phyloP scores from a whole-genome alignment of 805 yeast genomes.

The Starmera pachycereana region DNA sequence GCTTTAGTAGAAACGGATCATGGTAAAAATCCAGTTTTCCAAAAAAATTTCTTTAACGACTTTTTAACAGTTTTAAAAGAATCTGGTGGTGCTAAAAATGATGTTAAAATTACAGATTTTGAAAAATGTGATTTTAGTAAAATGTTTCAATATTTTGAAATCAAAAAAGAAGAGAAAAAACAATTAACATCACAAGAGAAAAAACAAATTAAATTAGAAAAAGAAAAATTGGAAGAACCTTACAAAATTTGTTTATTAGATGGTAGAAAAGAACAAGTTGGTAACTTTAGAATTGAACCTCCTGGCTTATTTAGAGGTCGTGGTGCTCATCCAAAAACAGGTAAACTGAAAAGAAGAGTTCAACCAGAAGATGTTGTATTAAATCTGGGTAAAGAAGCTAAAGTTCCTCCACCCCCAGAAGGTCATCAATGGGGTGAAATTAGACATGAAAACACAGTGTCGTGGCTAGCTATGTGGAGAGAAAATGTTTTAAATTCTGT shows the following conservation, averaged over 20 bases:
- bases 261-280: slow-evolving; percentile 86
- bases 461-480: slow-evolving; percentile 97
- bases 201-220: slow-evolving; percentile 59
- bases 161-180: slow-evolving; percentile 62
- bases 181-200: slow-evolving; percentile 62
- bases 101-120: slow-evolving; percentile 42
- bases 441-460: slow-evolving; percentile 78
- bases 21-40: slow-evolving; percentile 78
- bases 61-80: slow-evolving; percentile 61
- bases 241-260: slow-evolving; percentile 72
- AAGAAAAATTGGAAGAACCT: slow-evolving; percentile 68
- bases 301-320: slow-evolving; percentile 95
- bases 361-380: slow-evolving; percentile 82
- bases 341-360: slow-evolving; percentile 79
- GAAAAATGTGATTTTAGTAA: slow-evolving; percentile 66
- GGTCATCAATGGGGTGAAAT: slow-evolving; percentile 92
- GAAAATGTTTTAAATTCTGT: slow-evolving; percentile 78
- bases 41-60: slow-evolving; percentile 77
- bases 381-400: slow-evolving; percentile 64
- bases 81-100: slow-evolving; percentile 46
- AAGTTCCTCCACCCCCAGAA: slow-evolving; percentile 71
- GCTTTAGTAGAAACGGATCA: slow-evolving; percentile 86
- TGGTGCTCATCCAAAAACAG: slow-evolving; percentile 95
- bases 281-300: slow-evolving; percentile 91
- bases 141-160: slow-evolving; percentile 65